Conservation (phyloP, 768 basidiomycete species). For the Sarcodon aspratus region DNA sequence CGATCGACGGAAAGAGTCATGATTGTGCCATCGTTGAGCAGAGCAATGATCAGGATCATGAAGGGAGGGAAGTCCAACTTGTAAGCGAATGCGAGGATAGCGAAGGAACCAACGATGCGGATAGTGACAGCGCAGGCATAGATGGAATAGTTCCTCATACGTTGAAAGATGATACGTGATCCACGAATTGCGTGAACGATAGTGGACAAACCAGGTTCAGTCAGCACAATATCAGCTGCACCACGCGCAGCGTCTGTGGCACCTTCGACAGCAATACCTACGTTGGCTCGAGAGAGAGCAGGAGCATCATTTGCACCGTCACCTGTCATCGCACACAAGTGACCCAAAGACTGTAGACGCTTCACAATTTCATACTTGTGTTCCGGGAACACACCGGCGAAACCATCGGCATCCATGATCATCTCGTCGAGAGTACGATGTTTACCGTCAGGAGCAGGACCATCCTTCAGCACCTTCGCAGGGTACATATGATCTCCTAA, state of each 20-base stretch:
- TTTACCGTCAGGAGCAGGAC: slow-evolving; percentile 15
- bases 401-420: slow-evolving; percentile 37
- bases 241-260: slow-evolving; percentile 97
- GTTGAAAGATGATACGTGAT: slow-evolving; percentile 94
- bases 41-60: slow-evolving; percentile 92
- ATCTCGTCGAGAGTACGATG: slow-evolving; percentile 35
- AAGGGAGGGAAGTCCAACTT: slow-evolving; percentile 95
- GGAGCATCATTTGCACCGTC: slow-evolving; percentile 87
- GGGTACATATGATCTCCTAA: slow-evolving; percentile 97
- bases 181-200: slow-evolving; percentile 94
- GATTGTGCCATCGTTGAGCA: slow-evolving; percentile 92
- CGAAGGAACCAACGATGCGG: slow-evolving; percentile 97
- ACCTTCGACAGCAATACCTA: slow-evolving; percentile 99
- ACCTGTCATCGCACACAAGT: slow-evolving; percentile 33
- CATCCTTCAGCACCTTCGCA: slow-evolving; percentile 45
- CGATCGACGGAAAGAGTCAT: slow-evolving; percentile 92
- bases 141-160: slow-evolving; percentile 97
- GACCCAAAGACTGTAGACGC: slow-evolving; percentile 27
- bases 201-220: slow-evolving; percentile 95
- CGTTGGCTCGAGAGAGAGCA: slow-evolving; percentile 94
- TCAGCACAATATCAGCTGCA: slow-evolving; percentile 95
- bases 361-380: slow-evolving; percentile 24
- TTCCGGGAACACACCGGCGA: slow-evolving; percentile 39
- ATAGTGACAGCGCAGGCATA: slow-evolving; percentile 93
- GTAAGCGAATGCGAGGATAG: slow-evolving; percentile 87